Base-by-base conservation (phyloP, 2,329 filamentous ascomycete species). In the Pseudogymnoascus verrucosus region DNA sequence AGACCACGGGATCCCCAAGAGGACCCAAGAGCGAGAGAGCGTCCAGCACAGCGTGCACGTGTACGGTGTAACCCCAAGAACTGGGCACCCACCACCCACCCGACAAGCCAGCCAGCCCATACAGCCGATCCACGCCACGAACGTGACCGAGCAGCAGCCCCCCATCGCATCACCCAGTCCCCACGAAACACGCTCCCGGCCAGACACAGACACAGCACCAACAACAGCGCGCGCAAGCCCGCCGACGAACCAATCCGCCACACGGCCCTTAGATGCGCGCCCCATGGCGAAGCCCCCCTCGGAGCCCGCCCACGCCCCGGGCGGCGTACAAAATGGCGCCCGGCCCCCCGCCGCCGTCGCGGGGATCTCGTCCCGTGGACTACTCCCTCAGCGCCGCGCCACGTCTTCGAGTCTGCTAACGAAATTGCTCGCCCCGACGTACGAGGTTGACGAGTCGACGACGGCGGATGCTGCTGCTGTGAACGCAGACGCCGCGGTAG, bases 281-380 rank as follows among this genome's bases (percentile, higher is more conserved):
- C 71, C 71, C 72, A 74, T 74, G 72, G 71, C 71, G 69, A 71
- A 65, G 62, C 68, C 69, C 66, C 68, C 65, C 67, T 64, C 69
- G 70, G 71, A 71, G 68, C 65, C 70, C 68, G 69, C 67, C 70
- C 71, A 73, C 73, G 71, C 70, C 71, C 67, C 65, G 65, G 66
- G 70, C 67, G 68, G 54, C 64, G 65, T 67, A 57, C 64, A 68
- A 59, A 64, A 36, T 21, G 42, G 65, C 62, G 68, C 69, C 67
- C 64, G 60, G 64, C 63, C 61, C 57, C 65, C 39, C 68, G 62
- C 65, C 66, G 62, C 62, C 63, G 5, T 37, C 66, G 16, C 64
- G 64, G 36, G 36, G 36, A 37, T 5, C 36, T 37, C 14, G 14
- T 65, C 59, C 69, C 68, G 34, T 34, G 31, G 31, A 34, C 31